Base-by-base conservation (phyloP, 345 rosid species). In the Syzygium aqueum region DNA sequence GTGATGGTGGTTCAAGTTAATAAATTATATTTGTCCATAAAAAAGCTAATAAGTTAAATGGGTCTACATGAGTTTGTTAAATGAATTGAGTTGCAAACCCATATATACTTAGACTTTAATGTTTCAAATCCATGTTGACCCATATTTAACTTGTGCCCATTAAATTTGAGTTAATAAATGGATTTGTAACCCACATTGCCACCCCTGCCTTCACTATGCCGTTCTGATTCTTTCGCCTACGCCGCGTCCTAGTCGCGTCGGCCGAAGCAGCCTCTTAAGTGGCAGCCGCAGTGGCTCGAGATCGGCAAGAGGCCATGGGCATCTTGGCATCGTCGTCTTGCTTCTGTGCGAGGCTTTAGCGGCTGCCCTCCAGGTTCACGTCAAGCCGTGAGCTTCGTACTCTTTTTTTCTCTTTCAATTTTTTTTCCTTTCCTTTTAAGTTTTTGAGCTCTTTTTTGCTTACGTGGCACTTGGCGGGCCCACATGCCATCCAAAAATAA, bases 361-460 rank as follows among this genome's bases (percentile, higher is more conserved):
- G 19, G 2, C 37, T 19, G 27, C 49, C 37, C 0, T 73, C 23
- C 23, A 73, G 5, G 80, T 33, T 37, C 46, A 11, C 21, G 80
- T 73, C 23, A 2, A 22, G 7, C 46, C 46, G 22, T 5, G 7
- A 17, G 46, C 12, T 33, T 17, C 25, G 0, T 3, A 33, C 49
- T 2, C 37, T 33, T 65, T 1, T 19, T 23, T 33, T 33, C 2
- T 0, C 11, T 9, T 67, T 63, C 17, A 28, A 28, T 63, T n/a
- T 27, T n/a, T 6, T 12, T 30, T 0, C 14, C 13, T 6, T 28
- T 16, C 0, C 11, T 2, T 67, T 16, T 7, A 3, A 16, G 2
- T 4, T 16, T 30, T 67, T 16, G 27, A 59, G 0, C 11, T 2
- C 5, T 11, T 0, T 67, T 67, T 4, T 30, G 23, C 40, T 8